These are phyloP conservation scores for Aspergillus biplanus DNA, from an alignment of 495 filamentous ascomycete genomes.

Conservation along the genomic window DNA sequence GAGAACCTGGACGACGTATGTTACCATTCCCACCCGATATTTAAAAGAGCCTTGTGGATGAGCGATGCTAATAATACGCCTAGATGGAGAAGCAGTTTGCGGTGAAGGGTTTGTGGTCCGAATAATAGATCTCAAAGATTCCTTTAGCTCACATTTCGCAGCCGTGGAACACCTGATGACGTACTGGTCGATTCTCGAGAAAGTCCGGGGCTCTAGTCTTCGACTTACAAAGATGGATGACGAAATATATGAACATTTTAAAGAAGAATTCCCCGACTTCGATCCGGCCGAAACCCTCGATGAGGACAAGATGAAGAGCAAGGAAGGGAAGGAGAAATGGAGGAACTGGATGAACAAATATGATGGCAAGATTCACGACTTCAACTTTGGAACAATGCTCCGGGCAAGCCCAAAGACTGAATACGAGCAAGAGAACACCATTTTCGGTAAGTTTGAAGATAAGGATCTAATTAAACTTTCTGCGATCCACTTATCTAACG, in stretches of 20 bases:
- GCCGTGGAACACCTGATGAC: conserved; percentile 94
- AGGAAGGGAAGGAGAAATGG: conserved; percentile 93
- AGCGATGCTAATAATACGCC: conserved; percentile 31
- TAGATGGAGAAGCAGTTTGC: conserved; percentile 99
- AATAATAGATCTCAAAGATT: conserved; percentile 1
- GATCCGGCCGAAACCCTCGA: conserved; percentile 77
- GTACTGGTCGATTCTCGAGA: conserved; percentile 95
- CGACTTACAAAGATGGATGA: conserved; percentile 92
- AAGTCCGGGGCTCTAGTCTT: conserved; percentile 79
- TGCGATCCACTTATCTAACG: conserved; percentile 23
- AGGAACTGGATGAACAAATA: conserved; percentile 92
- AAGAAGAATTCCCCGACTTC: conserved; percentile 87
- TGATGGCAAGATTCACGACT: conserved; percentile 91
- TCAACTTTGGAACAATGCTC: conserved; percentile 95
- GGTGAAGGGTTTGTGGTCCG: conserved; percentile 74
- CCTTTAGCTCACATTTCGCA: conserved; percentile 37
- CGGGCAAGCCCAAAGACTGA: conserved; percentile 76
- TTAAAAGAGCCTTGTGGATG: neutral
- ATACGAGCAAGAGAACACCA: conserved; percentile 86
- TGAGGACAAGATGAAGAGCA: conserved; percentile 98
- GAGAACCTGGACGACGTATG: conserved; percentile 80
- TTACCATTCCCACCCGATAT: conserved; percentile 9
- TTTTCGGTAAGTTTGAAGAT: conserved; percentile 59
- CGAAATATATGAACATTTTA: conserved; percentile 89
- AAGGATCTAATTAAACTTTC: conserved; percentile 2